Conservation (phyloP, 2,329 filamentous ascomycete genomes). For the Lomentospora prolificans region DNA sequence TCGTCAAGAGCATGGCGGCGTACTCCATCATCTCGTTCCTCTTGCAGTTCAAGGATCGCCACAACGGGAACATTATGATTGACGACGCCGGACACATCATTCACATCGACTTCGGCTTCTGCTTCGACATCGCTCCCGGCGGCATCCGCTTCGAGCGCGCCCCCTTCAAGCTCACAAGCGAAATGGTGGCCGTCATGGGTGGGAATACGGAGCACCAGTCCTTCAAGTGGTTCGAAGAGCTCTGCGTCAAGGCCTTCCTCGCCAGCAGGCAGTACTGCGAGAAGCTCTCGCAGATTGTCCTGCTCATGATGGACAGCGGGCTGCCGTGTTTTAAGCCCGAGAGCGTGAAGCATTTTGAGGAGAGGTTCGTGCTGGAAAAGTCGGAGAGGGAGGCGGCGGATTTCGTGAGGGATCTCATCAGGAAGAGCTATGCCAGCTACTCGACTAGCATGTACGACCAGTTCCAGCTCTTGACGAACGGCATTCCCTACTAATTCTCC, state of each 20-base stretch:
- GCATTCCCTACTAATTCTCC: constrained; percentile 70
- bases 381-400: constrained; percentile 88
- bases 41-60: constrained; percentile 96
- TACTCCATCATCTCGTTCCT: constrained; percentile 96
- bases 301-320: constrained; percentile 92
- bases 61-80: constrained; percentile 99
- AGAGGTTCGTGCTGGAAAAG: constrained; percentile 87
- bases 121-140: constrained; percentile 95
- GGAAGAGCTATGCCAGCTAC: constrained; percentile 82
- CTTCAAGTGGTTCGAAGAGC: constrained; percentile 92
- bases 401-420: constrained; percentile 81
- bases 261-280: constrained; percentile 78
- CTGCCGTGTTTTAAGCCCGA: constrained; percentile 97
- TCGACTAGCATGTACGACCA: constrained; percentile 95
- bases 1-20: constrained; percentile 98
- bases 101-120: constrained; percentile 99
- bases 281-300: constrained; percentile 81
- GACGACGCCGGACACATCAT: constrained; percentile 95
- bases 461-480: constrained; percentile 94
- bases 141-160: constrained; percentile 96
- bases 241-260: constrained; percentile 91
- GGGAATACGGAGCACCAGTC: constrained; percentile 73
- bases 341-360: constrained; percentile 83
- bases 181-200: constrained; percentile 99
- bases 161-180: constrained; percentile 92